These are phyloP conservation scores for Golubevia sp. DNA, from an alignment of 1,284 basidiomycete genomes.

Conservation along the genomic window DNA sequence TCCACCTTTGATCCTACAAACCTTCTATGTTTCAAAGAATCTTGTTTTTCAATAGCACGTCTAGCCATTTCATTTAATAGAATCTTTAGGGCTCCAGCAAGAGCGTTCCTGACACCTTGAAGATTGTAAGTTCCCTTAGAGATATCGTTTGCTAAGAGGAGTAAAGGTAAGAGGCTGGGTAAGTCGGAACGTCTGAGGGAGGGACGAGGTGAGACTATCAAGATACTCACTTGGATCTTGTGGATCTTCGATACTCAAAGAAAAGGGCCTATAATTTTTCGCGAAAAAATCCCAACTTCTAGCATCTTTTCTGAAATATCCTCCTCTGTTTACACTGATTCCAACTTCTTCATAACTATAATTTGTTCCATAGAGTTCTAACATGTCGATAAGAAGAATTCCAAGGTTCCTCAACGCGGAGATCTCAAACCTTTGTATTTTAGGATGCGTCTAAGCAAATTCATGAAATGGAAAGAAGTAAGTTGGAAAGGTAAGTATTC, in stretches of 20 bases:
- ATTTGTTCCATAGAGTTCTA: slow-evolving; percentile 88
- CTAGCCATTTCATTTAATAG: slow-evolving; percentile 68
- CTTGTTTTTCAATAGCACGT: slow-evolving; percentile 28
- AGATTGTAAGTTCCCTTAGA: slow-evolving; percentile 86
- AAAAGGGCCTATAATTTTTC: slow-evolving; percentile 65
- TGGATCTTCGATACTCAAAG: slow-evolving; percentile 93
- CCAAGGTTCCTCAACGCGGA: slow-evolving; percentile 85
- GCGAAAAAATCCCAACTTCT: slow-evolving; percentile 27
- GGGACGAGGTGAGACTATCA: too few species aligned
- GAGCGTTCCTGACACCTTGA: slow-evolving; percentile 76
- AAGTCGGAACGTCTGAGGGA: neutral
- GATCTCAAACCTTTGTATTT: slow-evolving; percentile 84
- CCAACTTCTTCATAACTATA: slow-evolving; percentile 80
- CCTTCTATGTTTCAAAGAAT: neutral
- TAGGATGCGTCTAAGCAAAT: slow-evolving; percentile 84
- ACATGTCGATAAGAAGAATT: slow-evolving; percentile 90
- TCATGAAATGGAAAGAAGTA: neutral
- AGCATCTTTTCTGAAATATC: slow-evolving; percentile 68
- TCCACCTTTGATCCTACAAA: slow-evolving; percentile 37
- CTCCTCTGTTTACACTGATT: slow-evolving; percentile 82
- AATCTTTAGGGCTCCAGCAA: slow-evolving; percentile 84
- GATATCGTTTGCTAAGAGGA: slow-evolving; percentile 80
- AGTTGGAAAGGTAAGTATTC: neutral
- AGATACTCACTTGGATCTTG: slow-evolving; percentile 76
- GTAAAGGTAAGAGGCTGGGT: slow-evolving; percentile 8